phyloP scores from a whole-genome alignment of 805 yeast genomes.

The Wickerhamomyces mucosus region DNA sequence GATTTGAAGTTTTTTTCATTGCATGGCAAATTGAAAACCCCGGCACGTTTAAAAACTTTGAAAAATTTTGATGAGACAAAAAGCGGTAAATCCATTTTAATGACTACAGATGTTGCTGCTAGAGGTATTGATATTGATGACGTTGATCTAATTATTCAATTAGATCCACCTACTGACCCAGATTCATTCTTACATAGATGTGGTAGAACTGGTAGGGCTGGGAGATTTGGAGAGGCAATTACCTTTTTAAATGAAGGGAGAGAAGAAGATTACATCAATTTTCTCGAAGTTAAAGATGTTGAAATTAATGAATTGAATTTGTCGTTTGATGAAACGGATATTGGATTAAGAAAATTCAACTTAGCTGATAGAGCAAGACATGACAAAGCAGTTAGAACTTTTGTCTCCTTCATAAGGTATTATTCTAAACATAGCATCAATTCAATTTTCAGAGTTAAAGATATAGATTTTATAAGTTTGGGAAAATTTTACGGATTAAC shows the following conservation, averaged over 20 bases:
- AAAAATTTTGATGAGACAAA: conserved; percentile 33
- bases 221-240: conserved; percentile 69
- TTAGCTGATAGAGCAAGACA: conserved; percentile 69
- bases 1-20: conserved; percentile 52
- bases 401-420: conserved; percentile 73
- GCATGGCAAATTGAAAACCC: conserved; percentile 86
- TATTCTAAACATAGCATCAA: conserved; percentile 83
- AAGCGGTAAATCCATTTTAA: conserved; percentile 44
- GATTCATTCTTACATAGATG: conserved; percentile 87
- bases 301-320: conserved; percentile 9
- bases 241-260: conserved; percentile 64
- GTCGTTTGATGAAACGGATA: conserved; percentile 9
- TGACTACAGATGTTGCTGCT: conserved; percentile 98
- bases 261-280: conserved; percentile 75
- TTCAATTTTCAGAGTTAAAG: conserved; percentile 72
- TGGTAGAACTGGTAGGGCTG: conserved; percentile 94
- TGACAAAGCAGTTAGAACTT: conserved; percentile 71
- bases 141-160: conserved; percentile 86
- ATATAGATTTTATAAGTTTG: conserved; percentile 61
- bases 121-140: conserved; percentile 94
- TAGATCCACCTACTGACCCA: conserved; percentile 93
- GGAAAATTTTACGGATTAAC: conserved; percentile 74
- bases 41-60: conserved; percentile 67
- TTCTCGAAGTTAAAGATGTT: conserved; percentile 66
- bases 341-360: conserved; percentile 39